phyloP scores from a whole-genome alignment of 1,284 basidiomycete genomes.

The Trichosporon sp. region DNA sequence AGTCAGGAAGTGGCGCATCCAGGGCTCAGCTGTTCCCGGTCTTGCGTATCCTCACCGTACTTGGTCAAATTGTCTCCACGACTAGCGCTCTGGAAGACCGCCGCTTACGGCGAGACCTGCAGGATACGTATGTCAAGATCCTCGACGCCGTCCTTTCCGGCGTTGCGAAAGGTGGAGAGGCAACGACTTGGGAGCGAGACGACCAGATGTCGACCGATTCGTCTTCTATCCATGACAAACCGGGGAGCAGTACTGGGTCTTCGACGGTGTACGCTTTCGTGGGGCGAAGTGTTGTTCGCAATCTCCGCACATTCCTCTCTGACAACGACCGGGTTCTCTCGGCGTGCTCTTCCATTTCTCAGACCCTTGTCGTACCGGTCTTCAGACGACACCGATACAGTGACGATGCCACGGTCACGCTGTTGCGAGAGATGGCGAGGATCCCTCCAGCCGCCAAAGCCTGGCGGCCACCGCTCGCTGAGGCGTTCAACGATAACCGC shows the following conservation, averaged over 20 bases:
- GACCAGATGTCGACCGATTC: neutral
- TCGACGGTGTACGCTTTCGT: constrained; percentile 67
- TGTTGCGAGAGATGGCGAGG: constrained; percentile 71
- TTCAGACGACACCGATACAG: constrained; percentile 49
- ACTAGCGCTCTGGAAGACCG: constrained; percentile 86
- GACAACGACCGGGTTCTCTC: constrained; percentile 78
- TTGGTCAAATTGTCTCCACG: constrained; percentile 74
- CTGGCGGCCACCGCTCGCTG: constrained; percentile 74
- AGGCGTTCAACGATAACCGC: constrained; percentile 76
- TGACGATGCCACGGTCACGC: constrained; percentile 46
- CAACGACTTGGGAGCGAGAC: constrained; percentile 22
- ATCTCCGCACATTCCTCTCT: constrained; percentile 69
- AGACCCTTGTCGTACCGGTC: constrained; percentile 77
- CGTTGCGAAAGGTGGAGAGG: constrained; percentile 62
- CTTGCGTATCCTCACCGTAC: constrained; percentile 70
- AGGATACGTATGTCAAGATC: constrained; percentile 80
- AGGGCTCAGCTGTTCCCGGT: constrained; percentile 64
- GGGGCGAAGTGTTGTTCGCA: constrained; percentile 64
- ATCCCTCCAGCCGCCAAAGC: constrained; percentile 73
- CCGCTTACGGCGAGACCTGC: constrained; percentile 80
- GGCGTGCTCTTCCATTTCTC: constrained; percentile 74
- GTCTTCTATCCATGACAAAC: constrained; percentile 18
- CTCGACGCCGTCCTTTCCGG: constrained; percentile 73
- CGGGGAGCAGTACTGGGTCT: neutral
- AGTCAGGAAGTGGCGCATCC: constrained; percentile 56